phyloP scores from a whole-genome alignment of 345 rosid genomes.

The Sonneratia alba region DNA sequence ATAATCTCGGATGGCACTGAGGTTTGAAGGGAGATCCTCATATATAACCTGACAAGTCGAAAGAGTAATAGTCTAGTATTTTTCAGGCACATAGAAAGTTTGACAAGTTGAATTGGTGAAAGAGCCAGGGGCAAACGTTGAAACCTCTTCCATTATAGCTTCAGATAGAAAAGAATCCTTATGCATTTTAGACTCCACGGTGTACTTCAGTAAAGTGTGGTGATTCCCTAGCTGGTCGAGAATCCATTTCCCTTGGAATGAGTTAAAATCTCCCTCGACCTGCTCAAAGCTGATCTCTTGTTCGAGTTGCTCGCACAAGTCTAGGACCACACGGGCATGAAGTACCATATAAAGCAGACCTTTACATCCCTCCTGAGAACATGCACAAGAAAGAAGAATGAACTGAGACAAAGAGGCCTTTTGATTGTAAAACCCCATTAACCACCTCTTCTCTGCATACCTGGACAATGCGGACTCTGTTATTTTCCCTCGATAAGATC shows the following conservation, averaged over 20 bases:
- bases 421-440: background rate
- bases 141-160: conserved; percentile 97
- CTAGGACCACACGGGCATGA: conserved; percentile 90
- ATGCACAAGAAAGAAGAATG: background rate
- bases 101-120: background rate
- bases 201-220: conserved; percentile 80
- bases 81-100: background rate
- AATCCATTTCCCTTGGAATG: conserved; percentile 90
- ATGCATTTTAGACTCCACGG: conserved; percentile 85
- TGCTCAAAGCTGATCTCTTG: conserved; percentile 84
- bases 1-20: conserved; percentile 85
- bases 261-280: conserved; percentile 89
- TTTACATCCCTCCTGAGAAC: conserved; percentile 84
- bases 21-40: conserved; percentile 93
- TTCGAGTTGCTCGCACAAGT: conserved; percentile 68
- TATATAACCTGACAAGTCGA: conserved; percentile 59
- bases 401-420: background rate
- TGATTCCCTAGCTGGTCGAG: conserved; percentile 84
- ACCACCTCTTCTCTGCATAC: conserved; percentile 21
- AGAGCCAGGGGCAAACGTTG: background rate
- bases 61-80: conserved; percentile 1
- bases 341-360: conserved; percentile 92
- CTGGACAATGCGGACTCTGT: conserved; percentile 88
- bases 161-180: conserved; percentile 84
- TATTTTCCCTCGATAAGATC: conserved; percentile 81